Conservation (phyloP, 2,329 filamentous ascomycete genomes). For the Metarhizium sp. region DNA sequence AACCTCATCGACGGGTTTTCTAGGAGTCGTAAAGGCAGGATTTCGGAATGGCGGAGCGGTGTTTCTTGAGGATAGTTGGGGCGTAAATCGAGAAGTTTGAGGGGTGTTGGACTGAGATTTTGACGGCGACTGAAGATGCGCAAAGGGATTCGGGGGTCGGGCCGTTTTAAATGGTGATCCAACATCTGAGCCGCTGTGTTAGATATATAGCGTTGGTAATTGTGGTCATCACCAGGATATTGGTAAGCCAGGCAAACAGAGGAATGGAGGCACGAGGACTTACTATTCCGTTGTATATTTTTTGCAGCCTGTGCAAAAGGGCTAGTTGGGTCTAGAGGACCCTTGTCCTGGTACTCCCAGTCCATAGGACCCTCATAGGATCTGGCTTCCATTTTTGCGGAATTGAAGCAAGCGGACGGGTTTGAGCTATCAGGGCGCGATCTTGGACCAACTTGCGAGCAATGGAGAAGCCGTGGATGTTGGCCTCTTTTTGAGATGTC, state of each 20-base stretch:
- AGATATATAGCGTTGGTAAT: conserved; percentile 8
- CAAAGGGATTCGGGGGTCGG: conserved; percentile 25
- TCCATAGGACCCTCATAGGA: conserved; percentile 56
- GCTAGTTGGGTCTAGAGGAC: conserved; percentile 50
- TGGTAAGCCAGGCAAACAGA: neutral
- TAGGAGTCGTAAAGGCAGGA: conserved; percentile 54
- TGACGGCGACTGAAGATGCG: conserved; percentile 26
- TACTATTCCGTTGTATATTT: conserved; percentile 31
- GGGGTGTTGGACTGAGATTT: conserved; percentile 30
- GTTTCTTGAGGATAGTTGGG: conserved; percentile 30
- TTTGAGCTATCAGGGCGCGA: neutral
- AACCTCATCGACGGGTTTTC: conserved; percentile 45
- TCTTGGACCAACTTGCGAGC: neutral
- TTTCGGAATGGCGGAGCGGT: conserved; percentile 49
- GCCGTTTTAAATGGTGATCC: conserved; percentile 27
- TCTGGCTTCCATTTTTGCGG: conserved; percentile 38
- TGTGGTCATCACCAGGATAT: neutral
- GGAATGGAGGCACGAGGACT: conserved; percentile 12
- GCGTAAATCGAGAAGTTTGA: conserved; percentile 36
- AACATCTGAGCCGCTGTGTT: conserved; percentile 21
- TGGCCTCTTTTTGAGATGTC: conserved; percentile 2
- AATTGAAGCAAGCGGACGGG: neutral
- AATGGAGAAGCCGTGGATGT: neutral
- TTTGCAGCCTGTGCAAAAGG: conserved; percentile 48
- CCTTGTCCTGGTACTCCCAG: conserved; percentile 52